phyloP scores from a whole-genome alignment of 352 stramenopile genomes.

The Phytophthora syringae region DNA sequence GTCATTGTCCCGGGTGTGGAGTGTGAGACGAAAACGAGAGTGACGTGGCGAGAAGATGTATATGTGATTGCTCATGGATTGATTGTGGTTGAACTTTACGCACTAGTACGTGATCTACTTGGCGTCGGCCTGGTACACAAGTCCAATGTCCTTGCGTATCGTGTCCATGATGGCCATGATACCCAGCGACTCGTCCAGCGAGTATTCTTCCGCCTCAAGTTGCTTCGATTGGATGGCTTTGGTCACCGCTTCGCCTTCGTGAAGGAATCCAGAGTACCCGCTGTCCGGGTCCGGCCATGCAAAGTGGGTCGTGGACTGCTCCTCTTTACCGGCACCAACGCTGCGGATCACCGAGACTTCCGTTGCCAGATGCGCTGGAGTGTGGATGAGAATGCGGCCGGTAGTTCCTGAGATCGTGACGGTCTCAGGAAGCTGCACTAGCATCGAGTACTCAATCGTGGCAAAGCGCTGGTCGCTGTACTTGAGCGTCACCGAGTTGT shows the following conservation, averaged over 20 bases:
- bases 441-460: constrained; percentile 71
- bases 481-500: constrained; percentile 69
- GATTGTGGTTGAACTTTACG: constrained; percentile 26
- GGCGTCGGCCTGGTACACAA: constrained; percentile 44
- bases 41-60: constrained; percentile 10
- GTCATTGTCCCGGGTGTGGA: constrained; percentile 9
- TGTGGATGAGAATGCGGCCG: constrained; percentile 69
- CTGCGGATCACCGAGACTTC: constrained; percentile 54
- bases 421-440: constrained; percentile 68
- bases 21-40: constrained; percentile 13
- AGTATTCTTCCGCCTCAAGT: constrained; percentile 51
- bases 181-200: constrained; percentile 60
- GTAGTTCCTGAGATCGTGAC: constrained; percentile 78
- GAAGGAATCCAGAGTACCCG: constrained; percentile 62
- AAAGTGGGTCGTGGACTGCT: constrained; percentile 49
- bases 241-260: constrained; percentile 76
- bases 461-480: constrained; percentile 62
- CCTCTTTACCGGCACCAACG: constrained; percentile 33
- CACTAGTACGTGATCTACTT: constrained; percentile 2
- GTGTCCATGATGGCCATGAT: constrained; percentile 72
- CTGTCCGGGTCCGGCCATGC: constrained; percentile 39
- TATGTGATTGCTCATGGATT: constrained; percentile 8
- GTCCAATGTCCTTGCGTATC: constrained; percentile 59
- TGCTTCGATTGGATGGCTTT: constrained; percentile 61
- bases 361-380: constrained; percentile 64